A percentile compares a stretch with the other conserved stretches of the same genome.
Evolutionary conservation across 257 asterid genomes (phyloP).

Genomic region (Gardenia jasminoides): DNA sequence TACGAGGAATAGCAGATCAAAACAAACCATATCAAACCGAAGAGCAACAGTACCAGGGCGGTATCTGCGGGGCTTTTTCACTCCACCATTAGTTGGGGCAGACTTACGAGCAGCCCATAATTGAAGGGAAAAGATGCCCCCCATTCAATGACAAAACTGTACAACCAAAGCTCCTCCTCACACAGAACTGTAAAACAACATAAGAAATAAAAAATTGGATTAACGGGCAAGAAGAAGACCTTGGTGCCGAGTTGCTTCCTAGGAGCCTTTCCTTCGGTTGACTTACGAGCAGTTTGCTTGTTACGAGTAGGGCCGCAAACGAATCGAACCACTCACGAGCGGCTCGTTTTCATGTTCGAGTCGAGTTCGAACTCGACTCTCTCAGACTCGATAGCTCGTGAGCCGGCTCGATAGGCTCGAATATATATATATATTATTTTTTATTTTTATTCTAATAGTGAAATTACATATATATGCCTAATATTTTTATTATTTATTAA

Average conservation of each 20-base stretch:
- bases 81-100: slow-evolving; percentile 82
- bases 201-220: background rate
- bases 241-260: slow-evolving; percentile 76
- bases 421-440: no score
- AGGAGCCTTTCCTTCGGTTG: slow-evolving; percentile 80
- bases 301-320: no score
- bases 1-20: fast-evolving
- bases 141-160: background rate
- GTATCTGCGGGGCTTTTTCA: slow-evolving; percentile 72
- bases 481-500: no score
- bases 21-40: slow-evolving; percentile 37
- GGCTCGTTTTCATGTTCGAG: no score
- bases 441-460: no score
- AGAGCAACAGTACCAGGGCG: slow-evolving; percentile 86
- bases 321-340: no score
- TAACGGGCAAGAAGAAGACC: slow-evolving; percentile 23
- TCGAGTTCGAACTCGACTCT: no score
- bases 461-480: no score
- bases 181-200: no score
- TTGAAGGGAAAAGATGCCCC: background rate
- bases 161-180: background rate
- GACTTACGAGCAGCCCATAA: slow-evolving; percentile 75
- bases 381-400: no score
- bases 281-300: slow-evolving; percentile 78
- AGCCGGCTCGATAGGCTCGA: no score